Conservation (phyloP, 176 grass and related monocot genomes). For the Stipa capillata region DNA sequence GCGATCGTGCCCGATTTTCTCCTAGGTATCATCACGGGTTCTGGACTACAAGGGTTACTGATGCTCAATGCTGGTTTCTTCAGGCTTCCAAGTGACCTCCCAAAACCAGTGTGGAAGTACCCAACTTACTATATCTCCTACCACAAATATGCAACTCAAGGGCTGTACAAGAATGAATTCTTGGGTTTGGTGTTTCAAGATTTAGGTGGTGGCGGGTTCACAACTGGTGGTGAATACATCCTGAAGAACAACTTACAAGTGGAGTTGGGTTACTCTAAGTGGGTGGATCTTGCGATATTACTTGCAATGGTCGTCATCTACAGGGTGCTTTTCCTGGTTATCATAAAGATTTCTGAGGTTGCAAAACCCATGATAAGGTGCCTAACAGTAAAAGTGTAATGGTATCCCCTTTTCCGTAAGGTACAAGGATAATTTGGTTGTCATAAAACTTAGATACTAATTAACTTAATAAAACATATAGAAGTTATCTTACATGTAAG, state of each 20-base stretch:
- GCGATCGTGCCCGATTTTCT: slow-evolving; percentile 38
- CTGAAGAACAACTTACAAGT: slow-evolving; percentile 30
- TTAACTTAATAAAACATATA: no score
- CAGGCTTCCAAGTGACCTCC: slow-evolving; percentile 36
- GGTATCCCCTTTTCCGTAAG: not conserved
- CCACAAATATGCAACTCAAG: slow-evolving; percentile 61
- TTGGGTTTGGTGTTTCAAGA: slow-evolving; percentile 28
- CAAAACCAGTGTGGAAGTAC: slow-evolving; percentile 42
- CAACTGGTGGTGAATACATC: slow-evolving; percentile 32
- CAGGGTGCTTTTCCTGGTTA: slow-evolving; percentile 37
- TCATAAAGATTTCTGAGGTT: slow-evolving; percentile 23
- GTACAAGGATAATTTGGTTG: not conserved
- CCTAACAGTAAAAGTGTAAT: not conserved
- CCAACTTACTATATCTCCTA: slow-evolving; percentile 56
- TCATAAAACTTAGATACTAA: no score
- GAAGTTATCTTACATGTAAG: no score
- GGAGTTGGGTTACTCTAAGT: slow-evolving; percentile 48
- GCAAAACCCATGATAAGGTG: slow-evolving; percentile 28
- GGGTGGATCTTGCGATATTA: slow-evolving; percentile 49
- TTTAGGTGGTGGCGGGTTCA: not conserved
- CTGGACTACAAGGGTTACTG: slow-evolving; percentile 37
- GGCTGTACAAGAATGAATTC: slow-evolving; percentile 59
- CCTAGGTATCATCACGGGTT: slow-evolving; percentile 33
- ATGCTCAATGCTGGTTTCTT: slow-evolving; percentile 55
- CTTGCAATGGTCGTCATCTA: slow-evolving; percentile 45